phyloP scores from a whole-genome alignment of 345 rosid species.

The Rhodomyrtus tomentosa region DNA sequence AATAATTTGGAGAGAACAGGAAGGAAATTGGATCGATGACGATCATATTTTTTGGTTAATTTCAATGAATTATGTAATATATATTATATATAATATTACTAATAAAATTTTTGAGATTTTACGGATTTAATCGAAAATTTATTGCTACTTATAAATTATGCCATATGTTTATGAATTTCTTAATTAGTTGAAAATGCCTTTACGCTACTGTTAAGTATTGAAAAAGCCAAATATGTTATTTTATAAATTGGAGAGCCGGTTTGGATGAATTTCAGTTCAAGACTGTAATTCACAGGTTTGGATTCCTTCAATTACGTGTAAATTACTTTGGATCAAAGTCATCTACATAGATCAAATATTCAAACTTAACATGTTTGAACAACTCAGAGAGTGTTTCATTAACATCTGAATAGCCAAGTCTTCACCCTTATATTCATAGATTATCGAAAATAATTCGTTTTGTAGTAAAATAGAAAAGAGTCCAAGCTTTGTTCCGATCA shows the following conservation, averaged over 20 bases:
- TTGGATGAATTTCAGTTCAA: rapidly evolving
- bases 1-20: neutral
- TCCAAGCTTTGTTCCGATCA: rapidly evolving
- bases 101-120: neutral
- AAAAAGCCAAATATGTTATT: neutral
- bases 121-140: neutral
- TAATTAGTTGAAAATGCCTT: neutral
- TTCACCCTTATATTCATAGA: neutral
- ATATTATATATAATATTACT: too few species aligned
- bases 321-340: neutral
- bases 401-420: rapidly evolving
- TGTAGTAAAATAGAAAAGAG: neutral
- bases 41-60: neutral
- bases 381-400: neutral
- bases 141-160: neutral
- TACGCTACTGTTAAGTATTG: neutral
- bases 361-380: neutral
- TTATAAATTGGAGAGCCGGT: too few species aligned
- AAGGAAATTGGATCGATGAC: neutral
- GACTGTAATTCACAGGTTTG: neutral
- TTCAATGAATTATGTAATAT: neutral
- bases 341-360: rapidly evolving
- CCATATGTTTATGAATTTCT: neutral
- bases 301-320: neutral
- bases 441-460: neutral